Base-by-base conservation (phyloP, 164 flowering plant genomes). In the Stephania yunnanensis region DNA sequence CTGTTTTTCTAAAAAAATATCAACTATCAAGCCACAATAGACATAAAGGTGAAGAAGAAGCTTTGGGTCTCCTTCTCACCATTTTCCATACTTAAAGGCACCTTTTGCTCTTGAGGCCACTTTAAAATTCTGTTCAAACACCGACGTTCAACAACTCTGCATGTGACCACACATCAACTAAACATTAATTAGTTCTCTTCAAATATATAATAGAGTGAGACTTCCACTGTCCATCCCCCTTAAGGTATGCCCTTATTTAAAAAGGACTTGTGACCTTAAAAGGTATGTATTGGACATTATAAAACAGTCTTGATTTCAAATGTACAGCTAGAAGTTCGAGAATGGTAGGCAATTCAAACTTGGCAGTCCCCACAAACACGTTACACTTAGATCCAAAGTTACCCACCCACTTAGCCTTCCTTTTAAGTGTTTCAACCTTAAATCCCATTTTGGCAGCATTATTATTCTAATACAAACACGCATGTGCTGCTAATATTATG, bases 361-460 rank as follows among this genome's bases (percentile, higher is more conserved):
- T 74, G 76, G 36, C 45, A 68, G 25, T 55, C 30, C 71, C 65
- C 22, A 52, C 69, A 19, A 58, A 15, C 64, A 6, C n/a, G 1
- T n/a, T 52, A 71, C 69, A 63, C 74, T 78, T 78, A 10, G 72
- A 65, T 55, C 74, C 65, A 67, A 74, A 78, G 77, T 63, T 75
- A 50, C 68, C 58, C 80, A 78, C 71, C 67, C 73, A 52, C 74
- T 10, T 45, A 74, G 45, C 75, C 78, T 74, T 74, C 74, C 42
- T 55, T 74, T 22, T 31, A 74, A 74, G 78, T 69, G 22, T 66
- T 30, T 6, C 36, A 69, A 36, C 66, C 45, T 9, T n/a, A 68
- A 13, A 42, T 15, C 36, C 36, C 10, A 68, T 68, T 22, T 31
- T 9, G 45, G 19, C 17, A 30, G 70, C 70, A 68, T 8, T 3